Evolutionary conservation across 2,329 filamentous ascomycete species (phyloP).

Genomic region (Calcarisporium arbuscula): DNA sequence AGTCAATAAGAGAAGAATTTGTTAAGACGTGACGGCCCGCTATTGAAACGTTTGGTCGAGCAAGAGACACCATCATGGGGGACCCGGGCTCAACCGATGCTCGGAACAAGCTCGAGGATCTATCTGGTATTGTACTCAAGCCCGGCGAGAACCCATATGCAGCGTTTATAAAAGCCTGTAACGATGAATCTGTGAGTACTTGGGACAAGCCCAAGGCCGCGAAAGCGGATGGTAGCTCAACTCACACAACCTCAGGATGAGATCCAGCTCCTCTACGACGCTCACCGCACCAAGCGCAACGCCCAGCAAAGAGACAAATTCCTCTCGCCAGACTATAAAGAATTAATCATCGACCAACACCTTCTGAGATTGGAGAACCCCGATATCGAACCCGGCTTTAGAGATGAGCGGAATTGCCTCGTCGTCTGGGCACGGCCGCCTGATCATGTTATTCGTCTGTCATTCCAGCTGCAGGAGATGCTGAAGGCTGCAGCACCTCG

Average conservation of each 20-base stretch:
- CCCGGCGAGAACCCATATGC: conserved; percentile 69
- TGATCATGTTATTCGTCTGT: conserved; percentile 59
- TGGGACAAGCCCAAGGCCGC: too few relatives aligned
- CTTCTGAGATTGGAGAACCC: conserved; percentile 63
- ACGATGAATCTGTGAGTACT: conserved; percentile 57
- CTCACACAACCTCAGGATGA: too few relatives aligned
- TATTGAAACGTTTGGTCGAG: too few relatives aligned
- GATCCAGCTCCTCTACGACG: conserved; percentile 66
- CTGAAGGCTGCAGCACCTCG: conserved; percentile 61
- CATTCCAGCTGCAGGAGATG: conserved; percentile 61
- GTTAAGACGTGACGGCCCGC: too few relatives aligned
- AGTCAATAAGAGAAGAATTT: too few relatives aligned
- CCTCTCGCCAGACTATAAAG: conserved; percentile 58
- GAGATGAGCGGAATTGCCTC: conserved; percentile 73
- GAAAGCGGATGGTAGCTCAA: too few relatives aligned
- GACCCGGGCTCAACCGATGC: conserved; percentile 24
- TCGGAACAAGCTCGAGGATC: conserved; percentile 46
- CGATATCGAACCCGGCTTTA: conserved; percentile 58
- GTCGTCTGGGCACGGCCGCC: conserved; percentile 87
- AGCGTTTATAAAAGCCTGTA: conserved; percentile 61
- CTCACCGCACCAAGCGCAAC: conserved; percentile 71
- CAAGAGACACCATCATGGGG: neutral
- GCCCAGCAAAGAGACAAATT: conserved; percentile 69
- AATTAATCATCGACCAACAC: conserved; percentile 70
- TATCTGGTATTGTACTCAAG: conserved; percentile 43